Conservation (phyloP, 2,329 filamentous ascomycete species). For the Alternaria sp. region DNA sequence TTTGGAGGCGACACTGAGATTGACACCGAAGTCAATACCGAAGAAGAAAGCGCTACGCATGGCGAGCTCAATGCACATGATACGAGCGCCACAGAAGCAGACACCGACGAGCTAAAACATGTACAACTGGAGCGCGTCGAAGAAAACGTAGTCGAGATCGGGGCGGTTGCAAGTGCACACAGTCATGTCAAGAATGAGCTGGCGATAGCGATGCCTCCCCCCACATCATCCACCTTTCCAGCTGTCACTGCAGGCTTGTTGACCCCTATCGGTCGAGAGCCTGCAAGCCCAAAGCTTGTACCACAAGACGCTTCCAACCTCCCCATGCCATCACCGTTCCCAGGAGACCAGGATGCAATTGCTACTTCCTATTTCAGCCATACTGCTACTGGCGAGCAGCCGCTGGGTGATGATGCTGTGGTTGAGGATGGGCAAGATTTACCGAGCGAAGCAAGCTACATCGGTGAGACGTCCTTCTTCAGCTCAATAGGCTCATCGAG, state of each 20-base stretch:
- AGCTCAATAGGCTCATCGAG: constrained; percentile 43
- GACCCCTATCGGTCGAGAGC: constrained; percentile 45
- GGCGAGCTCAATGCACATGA: constrained; percentile 14
- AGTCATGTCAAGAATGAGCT: constrained; percentile 8
- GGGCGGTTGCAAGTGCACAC: background rate
- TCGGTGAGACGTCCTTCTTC: constrained; percentile 45
- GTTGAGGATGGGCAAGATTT: constrained; percentile 16
- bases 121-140: background rate
- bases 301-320: constrained; percentile 48
- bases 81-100: constrained; percentile 16
- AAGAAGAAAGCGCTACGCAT: constrained; percentile 20
- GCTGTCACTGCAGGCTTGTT: constrained; percentile 24
- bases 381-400: constrained; percentile 10
- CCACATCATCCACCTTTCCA: constrained; percentile 35
- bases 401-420: background rate
- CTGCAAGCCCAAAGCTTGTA: constrained; percentile 44
- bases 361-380: constrained; percentile 42
- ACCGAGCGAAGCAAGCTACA: constrained; percentile 34
- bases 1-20: constrained; percentile 42
- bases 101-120: constrained; percentile 14
- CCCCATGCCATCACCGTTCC: constrained; percentile 51
- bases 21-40: constrained; percentile 34
- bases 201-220: constrained; percentile 44
- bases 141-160: background rate
- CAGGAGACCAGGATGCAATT: constrained; percentile 36